phyloP scores from a whole-genome alignment of 2,329 filamentous ascomycete species.

The Monilinia fructicola region DNA sequence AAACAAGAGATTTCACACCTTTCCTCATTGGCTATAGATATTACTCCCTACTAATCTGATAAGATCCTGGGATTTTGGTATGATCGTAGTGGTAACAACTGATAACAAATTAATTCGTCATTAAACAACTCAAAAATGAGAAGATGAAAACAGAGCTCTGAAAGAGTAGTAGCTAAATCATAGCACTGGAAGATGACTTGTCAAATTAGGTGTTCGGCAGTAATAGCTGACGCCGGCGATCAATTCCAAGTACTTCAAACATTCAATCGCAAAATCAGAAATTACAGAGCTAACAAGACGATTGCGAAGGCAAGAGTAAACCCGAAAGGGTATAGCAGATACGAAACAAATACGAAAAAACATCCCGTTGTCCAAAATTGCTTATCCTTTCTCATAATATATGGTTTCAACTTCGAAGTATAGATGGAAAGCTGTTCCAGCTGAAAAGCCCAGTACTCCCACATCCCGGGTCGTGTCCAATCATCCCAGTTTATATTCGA shows the following conservation, averaged over 20 bases:
- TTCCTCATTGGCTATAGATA: too few species aligned
- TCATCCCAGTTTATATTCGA: slow-evolving; percentile 26
- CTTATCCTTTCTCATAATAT: slow-evolving; percentile 14
- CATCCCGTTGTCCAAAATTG: slow-evolving; percentile 1
- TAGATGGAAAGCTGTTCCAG: slow-evolving; percentile 1
- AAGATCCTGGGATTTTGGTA: too few species aligned
- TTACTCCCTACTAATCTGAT: too few species aligned
- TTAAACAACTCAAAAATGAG: too few species aligned
- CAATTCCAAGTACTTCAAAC: neutral
- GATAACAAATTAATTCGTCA: too few species aligned
- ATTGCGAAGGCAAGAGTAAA: neutral
- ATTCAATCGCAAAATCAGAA: neutral
- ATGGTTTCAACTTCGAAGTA: neutral
- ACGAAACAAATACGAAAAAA: slow-evolving; percentile 5
- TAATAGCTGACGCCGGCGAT: neutral
- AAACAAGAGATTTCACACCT: too few species aligned
- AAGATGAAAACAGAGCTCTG: too few species aligned
- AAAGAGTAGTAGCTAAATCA: too few species aligned
- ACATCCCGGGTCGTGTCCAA: slow-evolving; percentile 20
- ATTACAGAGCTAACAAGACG: neutral
- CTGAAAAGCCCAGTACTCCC: slow-evolving; percentile 4
- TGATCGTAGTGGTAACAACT: too few species aligned
- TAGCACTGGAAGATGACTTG: neutral
- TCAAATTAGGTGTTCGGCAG: neutral
- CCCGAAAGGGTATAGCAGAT: neutral